A percentile compares a stretch with the other conserved stretches of the same genome.
Conservation (phyloP, 805 yeast genomes). For the Candida koratica region DNA sequence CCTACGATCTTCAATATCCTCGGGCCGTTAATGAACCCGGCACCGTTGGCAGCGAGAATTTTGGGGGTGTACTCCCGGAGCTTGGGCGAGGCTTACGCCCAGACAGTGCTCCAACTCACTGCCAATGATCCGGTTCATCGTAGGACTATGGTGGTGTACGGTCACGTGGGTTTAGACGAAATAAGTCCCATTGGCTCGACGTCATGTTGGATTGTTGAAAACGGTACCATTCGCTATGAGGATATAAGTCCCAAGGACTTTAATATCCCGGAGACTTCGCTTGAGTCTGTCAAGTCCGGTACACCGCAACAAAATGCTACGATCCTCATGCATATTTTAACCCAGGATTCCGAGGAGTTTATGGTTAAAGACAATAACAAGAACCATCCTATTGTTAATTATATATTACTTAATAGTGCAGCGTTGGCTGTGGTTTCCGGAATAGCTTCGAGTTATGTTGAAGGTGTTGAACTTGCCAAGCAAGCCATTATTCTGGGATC, state of each 20-base stretch:
- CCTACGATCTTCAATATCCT: slow-evolving; percentile 92
- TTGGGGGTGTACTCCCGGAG: slow-evolving; percentile 83
- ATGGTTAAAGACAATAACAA: slow-evolving; percentile 35
- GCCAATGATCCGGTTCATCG: slow-evolving; percentile 40
- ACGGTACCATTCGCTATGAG: slow-evolving; percentile 41
- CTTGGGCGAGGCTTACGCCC: slow-evolving; percentile 80
- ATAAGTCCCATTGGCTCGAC: slow-evolving; percentile 86
- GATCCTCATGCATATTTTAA: slow-evolving; percentile 41
- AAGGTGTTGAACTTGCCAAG: slow-evolving; percentile 74
- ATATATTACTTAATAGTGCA: slow-evolving; percentile 84
- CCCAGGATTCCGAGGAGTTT: slow-evolving; percentile 44
- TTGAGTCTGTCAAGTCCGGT: slow-evolving; percentile 70
- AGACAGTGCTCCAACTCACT: slow-evolving; percentile 68
- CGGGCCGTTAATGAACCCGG: slow-evolving; percentile 94
- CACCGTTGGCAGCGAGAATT: slow-evolving; percentile 71
- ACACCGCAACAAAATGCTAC: slow-evolving; percentile 84
- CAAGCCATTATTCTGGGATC: slow-evolving; percentile 62
- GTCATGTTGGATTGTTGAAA: slow-evolving; percentile 67
- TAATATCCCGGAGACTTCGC: slow-evolving; percentile 69
- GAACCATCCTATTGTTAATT: slow-evolving; percentile 70
- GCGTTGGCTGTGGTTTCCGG: slow-evolving; percentile 83
- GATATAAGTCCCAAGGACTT: slow-evolving; percentile 70
- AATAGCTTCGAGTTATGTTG: slow-evolving; percentile 59
- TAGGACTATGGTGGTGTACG: slow-evolving; percentile 86
- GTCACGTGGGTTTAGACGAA: slow-evolving; percentile 88